Evolutionary conservation across 768 basidiomycete species (phyloP), one percentile per base, ranked within the genome.

Genomic region (Rhodotorula kratochvilovae): DNA sequence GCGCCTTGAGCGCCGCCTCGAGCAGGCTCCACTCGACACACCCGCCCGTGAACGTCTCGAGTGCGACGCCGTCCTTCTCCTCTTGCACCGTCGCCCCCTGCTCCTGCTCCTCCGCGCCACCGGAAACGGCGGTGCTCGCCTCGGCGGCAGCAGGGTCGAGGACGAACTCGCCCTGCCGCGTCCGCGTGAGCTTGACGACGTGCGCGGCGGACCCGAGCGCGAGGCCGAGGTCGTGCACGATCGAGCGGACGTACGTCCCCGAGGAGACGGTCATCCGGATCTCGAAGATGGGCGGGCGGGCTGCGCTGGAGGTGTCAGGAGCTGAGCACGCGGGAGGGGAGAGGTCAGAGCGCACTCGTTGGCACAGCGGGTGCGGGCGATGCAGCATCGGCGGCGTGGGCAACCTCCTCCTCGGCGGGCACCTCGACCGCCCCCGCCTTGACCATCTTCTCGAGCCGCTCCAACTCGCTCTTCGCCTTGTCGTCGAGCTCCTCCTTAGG

Each of bases 191-290:
- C 15, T 89, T 91, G 55, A 95, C 93, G 51, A 99, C 93, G 79
- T 96, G 92, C 0, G 92, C 96, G 10, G 91, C 91, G 35, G 90
- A 91, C 4, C 88, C 91, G 29, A 99, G 79, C 3, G 87, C 85
- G 72, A 87, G 87, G 25, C 89, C 92, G 15, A 99, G 84, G 79
- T 99, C 96, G 79, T 98, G 92, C 54, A 94, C 89, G 74, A 99
- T 89, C 2, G 90, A 93, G 61, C 96, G 89, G 64, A 99, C 94
- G 77, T 99, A 99, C 23, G 96, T 98, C 51, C 96, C 96, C 36
- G 91, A 90, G 16, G 93, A 94, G 12, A 98, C 96, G 72, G 84
- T 89, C 93, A 99, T 95, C 66, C 85, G 86, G 72, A 99, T 83
- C 16, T 89, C 88, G 80, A 98, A 96, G 31, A 89, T 89, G 1